Percentiles rank a stretch among this genome's conserved stretches.
Conservation (phyloP, 2,329 filamentous ascomycete species). For the Fusarium compactum region DNA sequence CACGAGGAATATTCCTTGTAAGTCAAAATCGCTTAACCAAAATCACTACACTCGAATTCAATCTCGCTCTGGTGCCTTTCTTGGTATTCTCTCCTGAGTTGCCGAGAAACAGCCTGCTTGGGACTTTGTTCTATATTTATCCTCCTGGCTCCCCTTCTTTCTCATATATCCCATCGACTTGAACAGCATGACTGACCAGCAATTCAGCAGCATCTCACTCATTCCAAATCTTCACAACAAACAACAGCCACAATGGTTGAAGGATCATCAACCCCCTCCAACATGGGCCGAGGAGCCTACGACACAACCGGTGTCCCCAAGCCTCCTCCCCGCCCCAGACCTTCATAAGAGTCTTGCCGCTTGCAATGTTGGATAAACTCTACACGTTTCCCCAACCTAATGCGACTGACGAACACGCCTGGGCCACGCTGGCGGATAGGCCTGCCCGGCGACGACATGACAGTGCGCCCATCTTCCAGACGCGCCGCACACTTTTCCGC, state of each 20-base stretch:
- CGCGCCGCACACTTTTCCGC: slow-evolving; percentile 25
- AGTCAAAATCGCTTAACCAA: slow-evolving; percentile 52
- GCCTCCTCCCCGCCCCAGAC: slow-evolving; percentile 59
- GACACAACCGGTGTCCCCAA: slow-evolving; percentile 64
- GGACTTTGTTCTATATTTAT: slow-evolving; percentile 13
- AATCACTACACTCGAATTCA: slow-evolving; percentile 11
- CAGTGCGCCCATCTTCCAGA: slow-evolving; percentile 11
- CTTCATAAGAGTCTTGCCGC: slow-evolving; percentile 49
- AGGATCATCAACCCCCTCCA: slow-evolving; percentile 51
- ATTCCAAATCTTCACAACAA: slow-evolving; percentile 24
- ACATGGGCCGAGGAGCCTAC: slow-evolving; percentile 66
- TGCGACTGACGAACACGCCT: slow-evolving; percentile 37
- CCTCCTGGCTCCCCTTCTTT: neutral
- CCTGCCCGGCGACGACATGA: slow-evolving; percentile 36
- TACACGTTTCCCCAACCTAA: slow-evolving; percentile 27
- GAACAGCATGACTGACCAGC: slow-evolving; percentile 33
- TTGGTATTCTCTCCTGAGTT: slow-evolving; percentile 7
- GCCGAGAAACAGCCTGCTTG: neutral
- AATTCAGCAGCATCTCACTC: slow-evolving; percentile 19
- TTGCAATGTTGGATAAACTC: slow-evolving; percentile 40
- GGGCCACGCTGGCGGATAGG: slow-evolving; percentile 40
- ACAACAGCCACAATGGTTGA: slow-evolving; percentile 54
- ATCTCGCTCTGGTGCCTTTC: slow-evolving; percentile 17
- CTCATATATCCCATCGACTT: neutral
- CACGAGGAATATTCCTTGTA: slow-evolving; percentile 49